Conservation (phyloP, 129 eudicot genomes). For the Flaveria bidentis region DNA sequence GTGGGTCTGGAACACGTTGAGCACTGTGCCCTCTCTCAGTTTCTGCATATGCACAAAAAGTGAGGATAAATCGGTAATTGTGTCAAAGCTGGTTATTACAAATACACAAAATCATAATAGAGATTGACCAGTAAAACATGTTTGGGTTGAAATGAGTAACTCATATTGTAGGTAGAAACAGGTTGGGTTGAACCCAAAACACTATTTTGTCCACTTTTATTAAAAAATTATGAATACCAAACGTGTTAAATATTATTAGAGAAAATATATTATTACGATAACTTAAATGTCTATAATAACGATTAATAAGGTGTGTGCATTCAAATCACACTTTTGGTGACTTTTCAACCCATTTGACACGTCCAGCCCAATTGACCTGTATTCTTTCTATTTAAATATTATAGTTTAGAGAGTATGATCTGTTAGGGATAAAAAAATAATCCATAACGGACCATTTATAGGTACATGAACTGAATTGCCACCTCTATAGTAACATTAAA, state of each 20-base stretch:
- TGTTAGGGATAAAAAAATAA: background rate
- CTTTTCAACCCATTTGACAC: conserved; percentile 1
- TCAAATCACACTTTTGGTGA: background rate
- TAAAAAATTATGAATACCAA: background rate
- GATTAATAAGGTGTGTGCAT: background rate
- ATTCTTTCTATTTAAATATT: background rate
- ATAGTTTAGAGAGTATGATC: background rate
- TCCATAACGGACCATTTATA: background rate
- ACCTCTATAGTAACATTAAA: background rate
- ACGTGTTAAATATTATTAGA: background rate
- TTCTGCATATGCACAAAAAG: conserved; percentile 46
- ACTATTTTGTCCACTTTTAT: conserved; percentile 2
- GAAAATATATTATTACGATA: background rate
- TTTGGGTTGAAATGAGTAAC: background rate
- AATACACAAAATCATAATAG: background rate
- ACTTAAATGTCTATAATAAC: background rate
- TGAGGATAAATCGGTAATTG: background rate
- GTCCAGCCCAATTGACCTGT: background rate
- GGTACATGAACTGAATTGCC: background rate
- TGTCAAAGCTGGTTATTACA: conserved; percentile 2
- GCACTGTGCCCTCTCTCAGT: conserved; percentile 58
- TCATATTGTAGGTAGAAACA: background rate
- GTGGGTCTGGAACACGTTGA: conserved; percentile 51
- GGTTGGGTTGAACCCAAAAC: background rate
- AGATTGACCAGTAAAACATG: background rate